These are phyloP conservation scores for Boletus edulis DNA, from an alignment of 768 basidiomycete species.

Conservation along the genomic window DNA sequence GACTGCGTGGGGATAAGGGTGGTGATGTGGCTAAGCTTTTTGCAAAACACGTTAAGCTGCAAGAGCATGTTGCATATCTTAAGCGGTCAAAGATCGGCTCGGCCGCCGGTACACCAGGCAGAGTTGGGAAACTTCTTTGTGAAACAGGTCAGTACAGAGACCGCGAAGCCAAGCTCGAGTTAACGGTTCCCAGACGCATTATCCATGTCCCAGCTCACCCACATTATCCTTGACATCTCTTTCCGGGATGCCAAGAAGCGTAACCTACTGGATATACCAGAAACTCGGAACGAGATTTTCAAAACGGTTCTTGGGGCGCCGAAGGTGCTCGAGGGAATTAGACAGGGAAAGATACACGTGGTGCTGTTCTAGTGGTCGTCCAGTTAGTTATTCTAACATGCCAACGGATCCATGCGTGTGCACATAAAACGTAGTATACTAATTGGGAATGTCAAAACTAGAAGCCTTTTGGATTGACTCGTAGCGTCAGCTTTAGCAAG, in stretches of 20 bases:
- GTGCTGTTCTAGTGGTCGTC: conserved; percentile 60
- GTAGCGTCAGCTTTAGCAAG: conserved; percentile 64
- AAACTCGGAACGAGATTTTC: conserved; percentile 81
- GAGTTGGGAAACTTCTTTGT: conserved; percentile 81
- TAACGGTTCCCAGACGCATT: conserved; percentile 56
- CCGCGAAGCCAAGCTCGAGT: background rate
- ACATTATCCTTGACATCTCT: conserved; percentile 79
- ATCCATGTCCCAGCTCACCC: conserved; percentile 69
- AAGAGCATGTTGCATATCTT: conserved; percentile 84
- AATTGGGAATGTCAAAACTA: conserved; percentile 55
- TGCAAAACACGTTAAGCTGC: conserved; percentile 89
- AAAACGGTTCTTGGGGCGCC: conserved; percentile 65
- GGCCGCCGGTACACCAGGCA: conserved; percentile 90
- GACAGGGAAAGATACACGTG: conserved; percentile 72
- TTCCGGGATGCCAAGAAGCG: conserved; percentile 76
- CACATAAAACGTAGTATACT: conserved; percentile 11
- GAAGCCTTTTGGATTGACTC: conserved; percentile 92
- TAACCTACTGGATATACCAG: conserved; percentile 75
- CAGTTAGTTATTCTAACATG: background rate
- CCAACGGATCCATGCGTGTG: background rate
- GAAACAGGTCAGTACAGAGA: conserved; percentile 52
- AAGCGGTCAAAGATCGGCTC: conserved; percentile 81
- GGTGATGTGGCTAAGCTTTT: conserved; percentile 95
- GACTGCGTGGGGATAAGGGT: conserved; percentile 73
- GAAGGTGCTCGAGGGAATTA: conserved; percentile 58